Conservation (phyloP, 2,329 filamentous ascomycete species). For the Drechslerella stenobrocha region DNA sequence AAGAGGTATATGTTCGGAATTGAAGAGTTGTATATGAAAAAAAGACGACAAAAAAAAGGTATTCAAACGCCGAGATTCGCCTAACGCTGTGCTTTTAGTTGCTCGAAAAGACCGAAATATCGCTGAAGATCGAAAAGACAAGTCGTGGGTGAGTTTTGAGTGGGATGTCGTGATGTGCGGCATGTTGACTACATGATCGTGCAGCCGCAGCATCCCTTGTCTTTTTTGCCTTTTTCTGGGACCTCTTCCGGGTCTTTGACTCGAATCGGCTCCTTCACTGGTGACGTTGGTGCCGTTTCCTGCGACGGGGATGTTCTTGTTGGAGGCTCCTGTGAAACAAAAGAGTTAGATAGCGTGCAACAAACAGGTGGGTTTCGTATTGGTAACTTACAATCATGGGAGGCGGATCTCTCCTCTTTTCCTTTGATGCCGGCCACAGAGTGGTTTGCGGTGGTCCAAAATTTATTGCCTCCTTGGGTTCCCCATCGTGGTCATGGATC, state of each 20-base stretch:
- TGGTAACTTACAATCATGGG: slow-evolving; percentile 40
- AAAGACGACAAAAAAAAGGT: slow-evolving; percentile 13
- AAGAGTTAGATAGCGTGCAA: slow-evolving; percentile 5
- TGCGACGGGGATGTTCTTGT: slow-evolving; percentile 12
- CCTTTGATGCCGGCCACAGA: slow-evolving; percentile 36
- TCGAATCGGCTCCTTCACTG: slow-evolving; percentile 42
- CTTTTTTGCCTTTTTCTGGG: slow-evolving; percentile 30
- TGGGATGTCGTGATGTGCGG: slow-evolving; percentile 10
- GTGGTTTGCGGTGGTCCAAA: slow-evolving; percentile 32
- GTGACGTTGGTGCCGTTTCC: slow-evolving; percentile 19
- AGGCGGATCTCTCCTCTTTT: slow-evolving; percentile 38
- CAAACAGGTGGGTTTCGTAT: background rate
- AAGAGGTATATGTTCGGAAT: slow-evolving; percentile 16
- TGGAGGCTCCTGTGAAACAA: slow-evolving; percentile 39
- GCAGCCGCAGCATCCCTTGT: slow-evolving; percentile 46
- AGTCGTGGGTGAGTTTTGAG: slow-evolving; percentile 13
- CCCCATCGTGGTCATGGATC: slow-evolving; percentile 60
- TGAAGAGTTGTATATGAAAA: slow-evolving; percentile 8
- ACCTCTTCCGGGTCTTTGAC: slow-evolving; percentile 41
- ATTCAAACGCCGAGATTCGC: slow-evolving; percentile 48
- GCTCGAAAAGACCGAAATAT: slow-evolving; percentile 44
- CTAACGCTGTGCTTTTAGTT: slow-evolving; percentile 48
- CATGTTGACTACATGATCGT: slow-evolving; percentile 38
- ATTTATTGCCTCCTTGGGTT: slow-evolving; percentile 45
- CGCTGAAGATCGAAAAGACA: slow-evolving; percentile 41